Percentiles rank a stretch among this genome's conserved stretches.
These are phyloP conservation scores for Pythium chondricola DNA, from an alignment of 352 stramenopile species.

Conservation along the genomic window DNA sequence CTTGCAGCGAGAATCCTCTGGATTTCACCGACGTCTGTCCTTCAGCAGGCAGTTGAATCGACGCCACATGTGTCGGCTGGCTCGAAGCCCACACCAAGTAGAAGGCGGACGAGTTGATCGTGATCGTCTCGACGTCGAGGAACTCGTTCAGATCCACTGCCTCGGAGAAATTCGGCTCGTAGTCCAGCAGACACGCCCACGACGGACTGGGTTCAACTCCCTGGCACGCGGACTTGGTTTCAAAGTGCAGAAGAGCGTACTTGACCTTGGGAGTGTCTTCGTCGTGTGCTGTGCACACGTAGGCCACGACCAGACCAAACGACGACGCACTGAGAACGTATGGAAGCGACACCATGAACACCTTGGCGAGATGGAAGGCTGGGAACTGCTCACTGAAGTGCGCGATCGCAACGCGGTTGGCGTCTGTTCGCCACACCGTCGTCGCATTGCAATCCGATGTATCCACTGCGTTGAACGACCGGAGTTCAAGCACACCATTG, in stretches of 20 bases:
- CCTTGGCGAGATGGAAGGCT: constrained; percentile 47
- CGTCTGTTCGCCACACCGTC: constrained; percentile 56
- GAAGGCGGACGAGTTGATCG: constrained; percentile 50
- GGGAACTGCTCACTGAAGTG: constrained; percentile 74
- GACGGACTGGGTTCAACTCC: constrained; percentile 29
- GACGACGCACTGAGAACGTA: constrained; percentile 43
- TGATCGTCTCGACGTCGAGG: constrained; percentile 54
- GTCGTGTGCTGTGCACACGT: constrained; percentile 47
- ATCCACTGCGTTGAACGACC: constrained; percentile 59
- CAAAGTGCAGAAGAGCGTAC: constrained; percentile 72
- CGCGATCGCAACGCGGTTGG: constrained; percentile 44
- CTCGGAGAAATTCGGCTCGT: constrained; percentile 53
- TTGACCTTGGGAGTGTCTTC: constrained; percentile 39
- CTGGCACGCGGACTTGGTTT: constrained; percentile 16
- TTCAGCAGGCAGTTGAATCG: constrained; percentile 49
- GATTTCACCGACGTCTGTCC: constrained; percentile 49
- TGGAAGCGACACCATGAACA: constrained; percentile 58
- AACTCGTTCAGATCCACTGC: constrained; percentile 24
- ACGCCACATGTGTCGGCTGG: constrained; percentile 52
- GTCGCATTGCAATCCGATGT: constrained; percentile 55
- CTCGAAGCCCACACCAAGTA: constrained; percentile 67
- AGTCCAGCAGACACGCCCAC: constrained; percentile 64
- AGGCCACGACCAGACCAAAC: constrained; percentile 59
- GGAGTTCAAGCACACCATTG: constrained; percentile 57
- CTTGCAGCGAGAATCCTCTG: constrained; percentile 56